Evolutionary conservation across 768 basidiomycete species (phyloP), one percentile per base, ranked within the genome.

Genomic region (Leccinum barrowsii): DNA sequence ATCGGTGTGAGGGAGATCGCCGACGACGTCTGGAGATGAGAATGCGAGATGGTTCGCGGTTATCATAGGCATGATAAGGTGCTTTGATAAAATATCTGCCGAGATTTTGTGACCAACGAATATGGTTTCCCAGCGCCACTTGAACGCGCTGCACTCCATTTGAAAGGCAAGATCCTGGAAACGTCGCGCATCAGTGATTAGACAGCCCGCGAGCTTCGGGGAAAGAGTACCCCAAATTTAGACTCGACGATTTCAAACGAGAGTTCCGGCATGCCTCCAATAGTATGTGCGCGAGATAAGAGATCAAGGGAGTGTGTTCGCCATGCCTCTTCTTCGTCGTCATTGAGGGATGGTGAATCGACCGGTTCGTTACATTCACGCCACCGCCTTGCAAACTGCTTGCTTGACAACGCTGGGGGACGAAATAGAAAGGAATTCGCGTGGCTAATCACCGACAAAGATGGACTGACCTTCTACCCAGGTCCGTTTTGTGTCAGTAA

Each of bases 51-150:
- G 84, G 58, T 80, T 85, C 49, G 83, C 74, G 69, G 84, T 89
- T 67, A 92, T 85, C 59, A 92, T 78, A 7, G 90, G 90, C 59
- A 86, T 75, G 61, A 92, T 84, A 62, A 92, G 82, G 64, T 92
- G 90, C 62, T 80, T 86, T 59, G 90, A 92, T 53, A 92, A 78
- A 55, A 90, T 76, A 52, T 89, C 86, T 58, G 90, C 83, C 35
- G 89, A 87, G 32, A 72, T 64, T 70, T 78, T 85, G 68, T 84
- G 76, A 7, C 89, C 87, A 37, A 88, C 67, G 62, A 79, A 81
- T 69, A 79, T 82, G 15, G 85, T 80, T 71, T 92, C 88, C 90
- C 90, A 92, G 74, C 81, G 78, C 89, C 89, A 92, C 76, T 82
- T 85, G 73, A 89, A 87, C 8, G 73, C 69, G 22, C 80, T 79